Conservation (phyloP, 768 basidiomycete genomes). For the Boletus vermiculosoides region DNA sequence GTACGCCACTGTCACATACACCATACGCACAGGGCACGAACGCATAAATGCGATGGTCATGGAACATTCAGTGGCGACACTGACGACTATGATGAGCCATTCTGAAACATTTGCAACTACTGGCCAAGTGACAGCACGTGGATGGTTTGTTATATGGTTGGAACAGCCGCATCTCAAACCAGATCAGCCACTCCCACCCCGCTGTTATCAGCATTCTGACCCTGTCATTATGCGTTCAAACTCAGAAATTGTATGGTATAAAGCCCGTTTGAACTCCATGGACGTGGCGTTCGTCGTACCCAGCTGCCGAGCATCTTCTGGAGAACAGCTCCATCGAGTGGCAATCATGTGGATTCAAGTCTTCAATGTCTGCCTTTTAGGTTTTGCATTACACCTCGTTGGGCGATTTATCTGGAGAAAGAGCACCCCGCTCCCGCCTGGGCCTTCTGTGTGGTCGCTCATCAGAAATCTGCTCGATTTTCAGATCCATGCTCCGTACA, state of each 20-base stretch:
- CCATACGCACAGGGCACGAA: too few species aligned
- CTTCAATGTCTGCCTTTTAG: conserved; percentile 9
- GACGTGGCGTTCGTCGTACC: background rate
- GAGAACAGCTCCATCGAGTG: background rate
- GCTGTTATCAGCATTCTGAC: background rate
- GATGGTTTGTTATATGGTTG: background rate
- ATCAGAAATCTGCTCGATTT: conserved; percentile 59
- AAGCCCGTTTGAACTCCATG: background rate
- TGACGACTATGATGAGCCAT: too few species aligned
- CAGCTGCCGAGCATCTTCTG: background rate
- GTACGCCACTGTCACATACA: too few species aligned
- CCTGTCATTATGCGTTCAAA: background rate
- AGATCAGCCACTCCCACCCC: background rate
- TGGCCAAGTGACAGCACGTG: background rate
- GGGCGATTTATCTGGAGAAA: background rate
- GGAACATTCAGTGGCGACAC: too few species aligned
- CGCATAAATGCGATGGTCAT: too few species aligned
- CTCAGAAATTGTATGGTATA: background rate
- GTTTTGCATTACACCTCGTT: conserved; percentile 7
- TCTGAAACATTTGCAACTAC: too few species aligned
- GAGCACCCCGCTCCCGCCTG: conserved; percentile 4
- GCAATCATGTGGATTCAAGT: background rate
- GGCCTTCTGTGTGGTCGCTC: conserved; percentile 32
- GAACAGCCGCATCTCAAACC: background rate
- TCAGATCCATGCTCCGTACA: conserved; percentile 49